Conservation (phyloP, 2,329 filamentous ascomycete species). For the Trichoderma sp. region DNA sequence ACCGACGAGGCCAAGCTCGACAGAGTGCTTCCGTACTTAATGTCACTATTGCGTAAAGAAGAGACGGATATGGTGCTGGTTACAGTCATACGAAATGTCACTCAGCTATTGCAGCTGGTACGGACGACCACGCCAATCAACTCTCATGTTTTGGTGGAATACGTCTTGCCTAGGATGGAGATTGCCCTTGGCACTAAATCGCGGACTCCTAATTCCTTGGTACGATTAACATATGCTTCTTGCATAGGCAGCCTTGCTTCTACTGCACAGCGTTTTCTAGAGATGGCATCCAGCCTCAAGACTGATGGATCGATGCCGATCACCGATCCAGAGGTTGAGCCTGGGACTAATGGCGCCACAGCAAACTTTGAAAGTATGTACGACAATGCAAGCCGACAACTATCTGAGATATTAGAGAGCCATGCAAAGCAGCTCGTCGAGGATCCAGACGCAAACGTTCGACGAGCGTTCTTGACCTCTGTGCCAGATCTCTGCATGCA, state of each 20-base stretch:
- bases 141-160: slow-evolving; percentile 70
- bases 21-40: slow-evolving; percentile 86
- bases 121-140: slow-evolving; percentile 82
- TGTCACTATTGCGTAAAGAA: slow-evolving; percentile 75
- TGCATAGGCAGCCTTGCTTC: slow-evolving; percentile 87
- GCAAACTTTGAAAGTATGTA: slow-evolving; percentile 81
- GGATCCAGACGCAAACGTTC: slow-evolving; percentile 81
- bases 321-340: slow-evolving; percentile 78
- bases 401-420: slow-evolving; percentile 80
- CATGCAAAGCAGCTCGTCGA: slow-evolving; percentile 91
- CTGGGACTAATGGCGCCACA: slow-evolving; percentile 63
- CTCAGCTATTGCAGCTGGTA: slow-evolving; percentile 85
- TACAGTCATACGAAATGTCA: slow-evolving; percentile 81
- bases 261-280: slow-evolving; percentile 82
- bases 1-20: slow-evolving; percentile 97
- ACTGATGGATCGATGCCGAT: slow-evolving; percentile 81
- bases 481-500: slow-evolving; percentile 93
- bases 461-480: slow-evolving; percentile 87
- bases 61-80: slow-evolving; percentile 82
- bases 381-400: slow-evolving; percentile 80
- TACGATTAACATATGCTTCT: slow-evolving; percentile 89
- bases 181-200: slow-evolving; percentile 53
- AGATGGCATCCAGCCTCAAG: slow-evolving; percentile 85
- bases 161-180: slow-evolving; percentile 67
- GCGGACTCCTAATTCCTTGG: slow-evolving; percentile 63